phyloP scores from a whole-genome alignment of 2,329 filamentous ascomycete species.

The Colletotrichum sp. region DNA sequence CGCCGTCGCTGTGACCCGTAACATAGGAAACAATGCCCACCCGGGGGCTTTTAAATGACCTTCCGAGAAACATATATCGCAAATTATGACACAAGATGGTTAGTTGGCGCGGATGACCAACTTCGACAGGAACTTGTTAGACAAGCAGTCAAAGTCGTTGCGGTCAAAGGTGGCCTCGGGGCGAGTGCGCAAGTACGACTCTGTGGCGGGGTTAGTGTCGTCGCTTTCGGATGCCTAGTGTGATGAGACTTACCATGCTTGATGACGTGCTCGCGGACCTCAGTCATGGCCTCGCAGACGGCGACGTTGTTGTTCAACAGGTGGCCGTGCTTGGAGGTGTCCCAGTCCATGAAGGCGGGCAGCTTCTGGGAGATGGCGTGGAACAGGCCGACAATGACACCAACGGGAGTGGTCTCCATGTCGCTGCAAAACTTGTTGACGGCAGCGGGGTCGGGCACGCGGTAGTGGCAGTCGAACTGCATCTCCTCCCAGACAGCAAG shows the following conservation, averaged over 20 bases:
- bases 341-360: conserved; percentile 91
- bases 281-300: conserved; percentile 94
- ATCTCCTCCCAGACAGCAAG: conserved; percentile 98
- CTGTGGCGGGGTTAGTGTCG: conserved; percentile 58
- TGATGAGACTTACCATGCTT: conserved; percentile 78
- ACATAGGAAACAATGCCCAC: conserved; percentile 20
- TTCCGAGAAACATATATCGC: conserved; percentile 14
- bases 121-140: conserved; percentile 97
- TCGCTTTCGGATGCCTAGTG: neutral
- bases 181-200: conserved; percentile 84
- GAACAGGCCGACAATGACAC: conserved; percentile 95
- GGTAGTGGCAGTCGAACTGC: conserved; percentile 98
- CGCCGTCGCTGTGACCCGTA: conserved; percentile 25
- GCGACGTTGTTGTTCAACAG: conserved; percentile 88
- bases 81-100: conserved; percentile 24
- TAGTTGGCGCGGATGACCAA: conserved; percentile 95
- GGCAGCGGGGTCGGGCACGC: conserved; percentile 80
- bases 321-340: conserved; percentile 88
- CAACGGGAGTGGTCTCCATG: conserved; percentile 95
- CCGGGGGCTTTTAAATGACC: conserved; percentile 5
- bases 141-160: conserved; percentile 91
- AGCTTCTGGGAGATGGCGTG: conserved; percentile 98
- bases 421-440: conserved; percentile 95
- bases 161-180: conserved; percentile 84
- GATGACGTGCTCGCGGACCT: conserved; percentile 89